Conservation (phyloP, 2,329 filamentous ascomycete genomes). For the Xylaria sp. region DNA sequence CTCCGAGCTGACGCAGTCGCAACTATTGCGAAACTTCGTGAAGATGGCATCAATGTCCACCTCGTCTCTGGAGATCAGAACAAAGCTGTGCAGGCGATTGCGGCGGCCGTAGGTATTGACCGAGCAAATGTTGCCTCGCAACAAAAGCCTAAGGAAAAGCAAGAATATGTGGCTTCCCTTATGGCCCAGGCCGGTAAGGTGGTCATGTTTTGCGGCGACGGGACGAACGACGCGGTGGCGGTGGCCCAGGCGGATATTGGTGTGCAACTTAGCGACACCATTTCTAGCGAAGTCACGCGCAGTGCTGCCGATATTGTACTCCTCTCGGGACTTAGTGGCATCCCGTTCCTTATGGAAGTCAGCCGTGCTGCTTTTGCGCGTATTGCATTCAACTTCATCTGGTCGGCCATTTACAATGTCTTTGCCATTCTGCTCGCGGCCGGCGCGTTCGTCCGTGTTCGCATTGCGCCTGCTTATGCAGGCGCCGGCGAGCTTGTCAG, state of each 20-base stretch:
- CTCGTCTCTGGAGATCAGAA: constrained; percentile 65
- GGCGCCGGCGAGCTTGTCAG: constrained; percentile 77
- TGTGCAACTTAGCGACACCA: constrained; percentile 68
- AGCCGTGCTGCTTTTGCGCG: constrained; percentile 58
- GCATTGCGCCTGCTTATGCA: constrained; percentile 63
- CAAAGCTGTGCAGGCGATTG: constrained; percentile 58
- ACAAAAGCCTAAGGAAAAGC: constrained; percentile 60
- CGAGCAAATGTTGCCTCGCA: constrained; percentile 54
- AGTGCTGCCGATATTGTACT: constrained; percentile 77
- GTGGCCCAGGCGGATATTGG: constrained; percentile 77
- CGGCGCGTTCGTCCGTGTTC: constrained; percentile 67
- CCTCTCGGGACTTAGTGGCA: constrained; percentile 65
- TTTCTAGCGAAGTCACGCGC: constrained; percentile 71
- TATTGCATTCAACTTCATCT: constrained; percentile 75
- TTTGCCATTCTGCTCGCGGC: constrained; percentile 74
- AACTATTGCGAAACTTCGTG: constrained; percentile 53
- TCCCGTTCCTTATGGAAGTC: constrained; percentile 69
- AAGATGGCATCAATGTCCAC: constrained; percentile 57
- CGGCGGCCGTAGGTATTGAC: constrained; percentile 55
- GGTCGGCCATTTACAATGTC: constrained; percentile 77
- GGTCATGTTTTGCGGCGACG: constrained; percentile 79
- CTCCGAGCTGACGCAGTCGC: constrained; percentile 57
- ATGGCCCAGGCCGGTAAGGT: constrained; percentile 46
- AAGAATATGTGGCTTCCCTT: constrained; percentile 56
- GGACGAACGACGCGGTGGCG: constrained; percentile 81